These are phyloP conservation scores for Cunninghamia lanceolata DNA, from an alignment of 75 land plant genomes.

Conservation along the genomic window DNA sequence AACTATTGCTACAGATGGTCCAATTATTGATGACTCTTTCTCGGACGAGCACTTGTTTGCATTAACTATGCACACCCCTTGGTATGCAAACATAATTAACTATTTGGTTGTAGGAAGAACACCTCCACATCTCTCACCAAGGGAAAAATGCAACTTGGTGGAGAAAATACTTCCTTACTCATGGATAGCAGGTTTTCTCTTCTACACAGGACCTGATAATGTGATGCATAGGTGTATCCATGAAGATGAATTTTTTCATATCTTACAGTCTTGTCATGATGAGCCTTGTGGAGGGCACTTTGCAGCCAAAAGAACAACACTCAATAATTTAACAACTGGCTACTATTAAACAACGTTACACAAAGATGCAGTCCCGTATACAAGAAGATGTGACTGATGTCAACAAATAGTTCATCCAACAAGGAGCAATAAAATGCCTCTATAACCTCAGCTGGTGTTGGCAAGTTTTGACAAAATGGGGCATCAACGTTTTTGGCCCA, in stretches of 20 bases:
- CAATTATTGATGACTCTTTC: background rate
- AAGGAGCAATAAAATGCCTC: background rate
- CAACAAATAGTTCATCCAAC: background rate
- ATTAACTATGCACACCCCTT: background rate
- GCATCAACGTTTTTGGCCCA: background rate
- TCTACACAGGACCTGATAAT: background rate
- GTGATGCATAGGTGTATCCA: background rate
- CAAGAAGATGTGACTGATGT: background rate
- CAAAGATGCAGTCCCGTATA: background rate
- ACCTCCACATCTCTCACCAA: background rate
- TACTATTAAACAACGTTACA: background rate
- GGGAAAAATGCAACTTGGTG: background rate
- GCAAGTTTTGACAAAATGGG: background rate
- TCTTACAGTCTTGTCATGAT: background rate
- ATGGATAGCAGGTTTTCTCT: background rate
- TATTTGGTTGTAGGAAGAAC: background rate
- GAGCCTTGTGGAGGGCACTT: background rate
- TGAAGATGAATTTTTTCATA: background rate
- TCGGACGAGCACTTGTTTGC: background rate
- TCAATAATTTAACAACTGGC: background rate
- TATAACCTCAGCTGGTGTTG: background rate
- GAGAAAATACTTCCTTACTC: background rate
- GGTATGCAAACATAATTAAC: background rate
- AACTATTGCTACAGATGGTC: background rate
- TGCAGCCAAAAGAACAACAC: background rate